Conservation (phyloP, 2,329 filamentous ascomycete species). For the Whalleya microplaca region DNA sequence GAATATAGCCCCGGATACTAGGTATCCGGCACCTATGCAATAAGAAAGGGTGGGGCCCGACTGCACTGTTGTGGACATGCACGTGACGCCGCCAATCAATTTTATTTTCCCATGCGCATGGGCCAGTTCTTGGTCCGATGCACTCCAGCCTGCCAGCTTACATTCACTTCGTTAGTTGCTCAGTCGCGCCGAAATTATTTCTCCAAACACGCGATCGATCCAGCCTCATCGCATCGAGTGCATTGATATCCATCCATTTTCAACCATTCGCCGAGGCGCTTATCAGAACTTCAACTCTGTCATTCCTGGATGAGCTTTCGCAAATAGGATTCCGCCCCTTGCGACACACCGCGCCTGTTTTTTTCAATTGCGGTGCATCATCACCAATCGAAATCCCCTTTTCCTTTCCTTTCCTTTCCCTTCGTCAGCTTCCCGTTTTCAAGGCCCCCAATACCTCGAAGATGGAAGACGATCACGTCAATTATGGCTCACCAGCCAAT, state of each 20-base stretch:
- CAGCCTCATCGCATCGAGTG: conserved; percentile 30
- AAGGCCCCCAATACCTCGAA: conserved; percentile 32
- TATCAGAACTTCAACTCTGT: conserved; percentile 8
- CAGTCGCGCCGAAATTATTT: conserved; percentile 42
- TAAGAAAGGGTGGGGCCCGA: no score
- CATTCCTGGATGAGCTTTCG: conserved; percentile 24
- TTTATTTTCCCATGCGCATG: conserved; percentile 6
- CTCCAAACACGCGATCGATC: conserved; percentile 40
- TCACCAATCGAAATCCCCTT: not conserved
- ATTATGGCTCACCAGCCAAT: conserved; percentile 61
- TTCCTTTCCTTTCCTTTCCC: conserved; percentile 8
- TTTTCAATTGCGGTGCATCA: conserved; percentile 2
- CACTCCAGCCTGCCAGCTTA: conserved; percentile 7
- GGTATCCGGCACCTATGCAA: not conserved
- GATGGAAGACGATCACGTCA: conserved; percentile 63
- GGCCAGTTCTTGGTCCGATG: conserved; percentile 18
- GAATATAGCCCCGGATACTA: no score
- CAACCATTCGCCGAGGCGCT: conserved; percentile 7
- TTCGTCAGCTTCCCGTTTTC: not conserved
- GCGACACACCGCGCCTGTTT: conserved; percentile 27
- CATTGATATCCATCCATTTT: conserved; percentile 23
- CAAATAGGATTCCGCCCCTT: conserved; percentile 16
- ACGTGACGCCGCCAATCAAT: conserved; percentile 10
- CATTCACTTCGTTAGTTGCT: conserved; percentile 12
- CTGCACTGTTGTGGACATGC: no score